Evolutionary conservation across 139 green algal genomes (phyloP), one percentile per base, ranked within the genome.

Genomic region (Tetratostichococcus sp.): DNA sequence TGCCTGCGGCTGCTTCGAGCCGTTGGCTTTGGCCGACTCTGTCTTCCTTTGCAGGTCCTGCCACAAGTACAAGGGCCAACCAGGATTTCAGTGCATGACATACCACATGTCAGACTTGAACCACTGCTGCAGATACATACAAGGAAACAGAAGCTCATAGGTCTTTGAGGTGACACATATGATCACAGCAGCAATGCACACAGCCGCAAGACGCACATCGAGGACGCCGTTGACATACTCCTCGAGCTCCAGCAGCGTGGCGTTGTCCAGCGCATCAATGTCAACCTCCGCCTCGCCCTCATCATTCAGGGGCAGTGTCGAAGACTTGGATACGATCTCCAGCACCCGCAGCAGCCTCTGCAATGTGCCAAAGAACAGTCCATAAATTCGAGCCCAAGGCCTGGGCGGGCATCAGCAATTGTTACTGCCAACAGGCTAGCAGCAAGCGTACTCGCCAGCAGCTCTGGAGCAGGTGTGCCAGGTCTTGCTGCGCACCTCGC

Each of bases 261-360:
- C 80, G 32, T 75, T 69, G 23, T 80, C 77, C 26, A 93, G 73
- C 2, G 74, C 67, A 32, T 90, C 82, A 5, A 93, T 86, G 73
- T 93, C 87, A 31, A 93, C 72, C 84, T 93, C 88, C 26, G 86
- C 82, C 76, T 92, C 87, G 23, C 87, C 85, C 16, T 86, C 79
- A 19, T 85, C 77, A 25, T 89, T 68, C 50, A 69, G 28, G 35
- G 39, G 69, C 21, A 21, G 30, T 4, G 34, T 31, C 30, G 70
- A 74, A 30, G 76, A 79, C 62, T 84, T 67, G 16, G 75, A 73
- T 23, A 92, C 82, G 75, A 92, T 91, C 43, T 88, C 77, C 65
- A 91, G 59, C 67, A 91, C 82, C 21, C 69, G 43, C 19, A 35
- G 75, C 70, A 91, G 80, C 62, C 73, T 80, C 67, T 62, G 50